Evolutionary conservation across 2,329 filamentous ascomycete genomes (phyloP).

Genomic region (Diaporthe sp.): DNA sequence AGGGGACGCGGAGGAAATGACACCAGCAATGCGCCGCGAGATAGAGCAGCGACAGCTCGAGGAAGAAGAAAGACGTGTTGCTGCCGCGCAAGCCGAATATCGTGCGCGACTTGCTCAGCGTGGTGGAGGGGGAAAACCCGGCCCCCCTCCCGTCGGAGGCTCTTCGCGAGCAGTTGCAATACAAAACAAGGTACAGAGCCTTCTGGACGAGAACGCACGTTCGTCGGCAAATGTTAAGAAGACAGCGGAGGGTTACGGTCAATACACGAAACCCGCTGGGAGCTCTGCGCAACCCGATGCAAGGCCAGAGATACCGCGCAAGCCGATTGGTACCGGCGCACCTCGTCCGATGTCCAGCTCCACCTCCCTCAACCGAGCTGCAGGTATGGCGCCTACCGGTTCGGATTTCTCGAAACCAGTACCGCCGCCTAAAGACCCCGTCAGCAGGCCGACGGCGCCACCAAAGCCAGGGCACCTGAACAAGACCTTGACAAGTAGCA

Average conservation of each 20-base stretch:
- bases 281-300: slow-evolving; percentile 52
- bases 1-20: slow-evolving; percentile 78
- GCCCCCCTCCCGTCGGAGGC: slow-evolving; percentile 65
- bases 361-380: slow-evolving; percentile 37
- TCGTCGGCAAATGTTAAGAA: slow-evolving; percentile 67
- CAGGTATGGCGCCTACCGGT: slow-evolving; percentile 37
- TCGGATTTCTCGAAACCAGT: slow-evolving; percentile 42
- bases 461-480: slow-evolving; percentile 74
- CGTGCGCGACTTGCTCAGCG: slow-evolving; percentile 77
- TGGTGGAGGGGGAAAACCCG: slow-evolving; percentile 60
- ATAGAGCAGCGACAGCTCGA: slow-evolving; percentile 84
- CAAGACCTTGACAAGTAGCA: slow-evolving; percentile 58
- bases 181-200: slow-evolving; percentile 88
- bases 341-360: slow-evolving; percentile 42
- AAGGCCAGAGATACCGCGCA: slow-evolving; percentile 62
- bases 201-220: slow-evolving; percentile 83
- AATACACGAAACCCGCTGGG: slow-evolving; percentile 75
- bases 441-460: slow-evolving; percentile 64
- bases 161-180: slow-evolving; percentile 83
- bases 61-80: slow-evolving; percentile 91
- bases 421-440: slow-evolving; percentile 44
- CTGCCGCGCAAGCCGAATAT: slow-evolving; percentile 90
- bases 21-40: slow-evolving; percentile 91
- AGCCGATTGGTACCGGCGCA: slow-evolving; percentile 57
- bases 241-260: slow-evolving; percentile 91